Percentiles rank a stretch among this genome's conserved stretches.
phyloP scores from a whole-genome alignment of 768 basidiomycete species.

The Leucocoprinus sp. region DNA sequence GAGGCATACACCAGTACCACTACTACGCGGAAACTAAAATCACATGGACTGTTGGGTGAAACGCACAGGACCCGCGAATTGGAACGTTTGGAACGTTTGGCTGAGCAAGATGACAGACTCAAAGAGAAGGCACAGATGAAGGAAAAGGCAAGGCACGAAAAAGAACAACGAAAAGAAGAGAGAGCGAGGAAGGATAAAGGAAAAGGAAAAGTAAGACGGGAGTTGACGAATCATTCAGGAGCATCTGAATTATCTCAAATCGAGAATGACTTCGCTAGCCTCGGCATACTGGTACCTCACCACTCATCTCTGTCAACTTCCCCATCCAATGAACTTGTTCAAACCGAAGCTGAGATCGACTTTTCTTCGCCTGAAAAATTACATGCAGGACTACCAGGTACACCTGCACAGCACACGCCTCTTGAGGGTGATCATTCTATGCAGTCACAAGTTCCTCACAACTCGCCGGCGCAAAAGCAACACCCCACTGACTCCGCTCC shows the following conservation, averaged over 20 bases:
- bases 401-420: neutral
- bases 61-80: conserved; percentile 26
- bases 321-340: neutral
- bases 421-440: neutral
- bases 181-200: conserved; percentile 19
- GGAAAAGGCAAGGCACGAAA: conserved; percentile 18
- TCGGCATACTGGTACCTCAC: neutral
- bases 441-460: neutral
- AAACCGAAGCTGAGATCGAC: neutral
- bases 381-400: neutral
- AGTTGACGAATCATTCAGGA: neutral
- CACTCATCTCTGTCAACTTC: neutral
- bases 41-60: conserved; percentile 59
- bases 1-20: conserved; percentile 71
- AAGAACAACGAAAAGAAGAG: conserved; percentile 21
- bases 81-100: conserved; percentile 15
- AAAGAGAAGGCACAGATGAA: conserved; percentile 18
- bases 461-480: neutral
- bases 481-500: neutral
- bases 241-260: neutral
- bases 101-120: conserved; percentile 17
- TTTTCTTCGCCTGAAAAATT: neutral
- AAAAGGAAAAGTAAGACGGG: conserved; percentile 13
- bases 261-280: neutral
- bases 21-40: conserved; percentile 58